phyloP scores from a whole-genome alignment of 2,329 filamentous ascomycete genomes.

The Apiospora kogelbergensis region DNA sequence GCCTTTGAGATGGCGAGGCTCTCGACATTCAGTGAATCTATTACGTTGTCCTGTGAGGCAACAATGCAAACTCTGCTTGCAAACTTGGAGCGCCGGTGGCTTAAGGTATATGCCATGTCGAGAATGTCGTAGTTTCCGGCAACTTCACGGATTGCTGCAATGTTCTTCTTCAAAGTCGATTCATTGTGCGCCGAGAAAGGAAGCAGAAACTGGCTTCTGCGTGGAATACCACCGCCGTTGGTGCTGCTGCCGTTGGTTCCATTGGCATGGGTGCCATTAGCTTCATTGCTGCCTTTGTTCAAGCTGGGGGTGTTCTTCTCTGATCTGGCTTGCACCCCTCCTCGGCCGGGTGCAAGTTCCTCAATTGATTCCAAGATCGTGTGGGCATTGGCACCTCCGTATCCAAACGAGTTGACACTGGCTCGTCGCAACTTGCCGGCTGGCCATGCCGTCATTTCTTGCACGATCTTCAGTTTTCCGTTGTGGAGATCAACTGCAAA shows the following conservation, averaged over 20 bases:
- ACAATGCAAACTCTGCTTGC: background rate
- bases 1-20: background rate
- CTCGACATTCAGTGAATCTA: background rate
- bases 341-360: constrained; percentile 14
- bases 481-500: constrained; percentile 20
- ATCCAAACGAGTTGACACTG: constrained; percentile 35
- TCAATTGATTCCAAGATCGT: constrained; percentile 23
- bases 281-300: constrained; percentile 9
- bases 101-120: constrained; percentile 20
- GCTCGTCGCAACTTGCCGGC: constrained; percentile 17
- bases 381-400: constrained; percentile 36
- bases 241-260: too few species aligned
- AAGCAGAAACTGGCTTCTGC: background rate
- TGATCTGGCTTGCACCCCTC: background rate
- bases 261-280: too few species aligned
- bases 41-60: background rate
- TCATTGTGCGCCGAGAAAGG: background rate
- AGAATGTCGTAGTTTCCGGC: constrained; percentile 18
- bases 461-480: constrained; percentile 19
- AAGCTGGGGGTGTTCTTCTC: background rate
- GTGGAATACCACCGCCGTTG: too few species aligned
- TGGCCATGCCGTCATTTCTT: constrained; percentile 21
- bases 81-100: constrained; percentile 6
- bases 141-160: background rate
- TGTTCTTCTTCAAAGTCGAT: background rate